Conservation (phyloP, 179 eudicot genomes). For the Camellia oleifera region DNA sequence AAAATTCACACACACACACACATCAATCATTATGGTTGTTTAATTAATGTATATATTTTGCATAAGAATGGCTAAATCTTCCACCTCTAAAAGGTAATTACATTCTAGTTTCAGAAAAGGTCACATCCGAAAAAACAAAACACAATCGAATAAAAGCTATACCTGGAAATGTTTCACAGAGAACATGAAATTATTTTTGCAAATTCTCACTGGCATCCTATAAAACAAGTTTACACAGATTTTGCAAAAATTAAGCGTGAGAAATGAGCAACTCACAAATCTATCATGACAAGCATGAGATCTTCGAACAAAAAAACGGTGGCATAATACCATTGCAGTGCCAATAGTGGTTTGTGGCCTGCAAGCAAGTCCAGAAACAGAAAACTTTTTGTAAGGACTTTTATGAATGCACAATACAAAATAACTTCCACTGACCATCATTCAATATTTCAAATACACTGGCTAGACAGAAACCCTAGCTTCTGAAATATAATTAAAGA, state of each 20-base stretch:
- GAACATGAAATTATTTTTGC: background rate
- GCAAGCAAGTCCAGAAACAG: constrained; percentile 29
- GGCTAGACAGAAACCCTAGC: background rate
- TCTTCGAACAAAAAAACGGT: constrained; percentile 87
- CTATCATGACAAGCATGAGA: constrained; percentile 98
- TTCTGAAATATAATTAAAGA: background rate
- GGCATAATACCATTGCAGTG: constrained; percentile 96
- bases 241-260: background rate
- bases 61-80: background rate
- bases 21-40: background rate
- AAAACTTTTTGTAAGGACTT: too few species aligned
- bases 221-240: too few species aligned
- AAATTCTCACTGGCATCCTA: background rate
- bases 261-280: constrained; percentile 67
- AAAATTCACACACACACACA: background rate
- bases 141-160: background rate
- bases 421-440: background rate
- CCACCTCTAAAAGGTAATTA: background rate
- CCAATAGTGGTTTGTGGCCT: constrained; percentile 98
- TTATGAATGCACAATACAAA: too few species aligned
- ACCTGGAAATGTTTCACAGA: background rate
- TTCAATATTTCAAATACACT: background rate
- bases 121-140: background rate
- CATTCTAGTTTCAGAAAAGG: background rate
- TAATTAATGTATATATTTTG: background rate